These are phyloP conservation scores for Mortierella antarctica DNA, from an alignment of 192 early-diverging fungal genomes.

Conservation along the genomic window DNA sequence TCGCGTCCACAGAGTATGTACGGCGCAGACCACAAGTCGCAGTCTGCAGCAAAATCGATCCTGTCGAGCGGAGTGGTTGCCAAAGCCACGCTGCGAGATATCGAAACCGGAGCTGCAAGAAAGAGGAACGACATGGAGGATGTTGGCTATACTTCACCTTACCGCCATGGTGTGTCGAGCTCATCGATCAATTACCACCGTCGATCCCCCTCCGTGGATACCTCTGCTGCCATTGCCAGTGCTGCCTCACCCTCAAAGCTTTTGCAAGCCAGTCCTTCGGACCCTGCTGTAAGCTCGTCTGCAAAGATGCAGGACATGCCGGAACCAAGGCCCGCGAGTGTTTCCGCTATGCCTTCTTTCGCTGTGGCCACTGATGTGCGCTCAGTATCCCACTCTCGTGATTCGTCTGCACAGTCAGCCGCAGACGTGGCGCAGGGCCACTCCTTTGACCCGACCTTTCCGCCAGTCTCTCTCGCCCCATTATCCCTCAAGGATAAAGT, in stretches of 20 bases:
- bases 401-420: neutral
- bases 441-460: too few relatives aligned
- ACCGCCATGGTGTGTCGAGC: slow-evolving; percentile 48
- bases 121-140: slow-evolving; percentile 25
- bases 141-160: slow-evolving; percentile 51
- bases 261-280: neutral
- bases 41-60: neutral
- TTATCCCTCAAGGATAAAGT: slow-evolving; percentile 1
- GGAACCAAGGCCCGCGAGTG: slow-evolving; percentile 1
- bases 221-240: slow-evolving; percentile 1
- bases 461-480: neutral
- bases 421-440: neutral
- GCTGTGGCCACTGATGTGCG: neutral
- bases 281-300: neutral
- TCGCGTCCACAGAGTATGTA: slow-evolving; percentile 12
- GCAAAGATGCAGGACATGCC: neutral
- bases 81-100: slow-evolving; percentile 20
- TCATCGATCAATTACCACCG: slow-evolving; percentile 48
- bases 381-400: neutral
- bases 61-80: neutral
- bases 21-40: neutral
- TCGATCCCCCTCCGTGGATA: slow-evolving; percentile 39
- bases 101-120: neutral
- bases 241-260: slow-evolving; percentile 8
- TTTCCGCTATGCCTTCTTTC: neutral